Base-by-base conservation (phyloP, 768 basidiomycete genomes). In the Naganishia kalamii region DNA sequence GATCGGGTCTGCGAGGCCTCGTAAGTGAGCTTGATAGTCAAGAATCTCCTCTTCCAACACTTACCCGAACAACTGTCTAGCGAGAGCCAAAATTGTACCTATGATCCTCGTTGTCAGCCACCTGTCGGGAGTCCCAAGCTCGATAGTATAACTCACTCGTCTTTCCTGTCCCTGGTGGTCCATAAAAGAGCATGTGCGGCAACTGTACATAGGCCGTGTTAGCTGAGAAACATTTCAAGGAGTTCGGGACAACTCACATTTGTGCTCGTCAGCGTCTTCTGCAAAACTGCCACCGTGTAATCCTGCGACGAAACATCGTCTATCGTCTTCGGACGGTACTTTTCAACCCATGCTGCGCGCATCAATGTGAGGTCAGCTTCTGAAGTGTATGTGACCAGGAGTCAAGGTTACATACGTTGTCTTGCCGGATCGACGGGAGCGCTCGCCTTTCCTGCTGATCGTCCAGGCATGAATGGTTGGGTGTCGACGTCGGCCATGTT, bases 181-280 rank as follows among this genome's bases (percentile, higher is more conserved):
- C 96, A 70, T 99, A 99, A 82, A 99, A 99, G 50, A 99, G 81
- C 93, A 98, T 97, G 74, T 99, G 96, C 5, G 96, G 94, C 59
- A 99, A 83, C 96, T 99, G n/a, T 32, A 19, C 41, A 21, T 23
- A 29, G 17, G 17, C 6, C 12, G 12, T 54, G 17, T 29, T 3
- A 49, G 49, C 21, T 40, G 37, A 40, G 37, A 40, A 2, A 50
- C 21, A 15, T 32, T 33, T 11, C 46, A 49, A 46, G 49, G 25
- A 49, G 49, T 40, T 37, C 40, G 35, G 23, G 37, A 29, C 11
- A 17, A 66, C 80, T 63, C 73, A 96, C 94, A 81, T 99, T 99
- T 30, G 91, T 88, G 13, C 90, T 93, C 0, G 86, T 87, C 47
- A 99, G 81, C 0, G 94, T 90, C 80, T 94, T 98, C 50, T 83